phyloP scores from a whole-genome alignment of 2,329 filamentous ascomycete genomes.

The Penicillium griseofulvum region DNA sequence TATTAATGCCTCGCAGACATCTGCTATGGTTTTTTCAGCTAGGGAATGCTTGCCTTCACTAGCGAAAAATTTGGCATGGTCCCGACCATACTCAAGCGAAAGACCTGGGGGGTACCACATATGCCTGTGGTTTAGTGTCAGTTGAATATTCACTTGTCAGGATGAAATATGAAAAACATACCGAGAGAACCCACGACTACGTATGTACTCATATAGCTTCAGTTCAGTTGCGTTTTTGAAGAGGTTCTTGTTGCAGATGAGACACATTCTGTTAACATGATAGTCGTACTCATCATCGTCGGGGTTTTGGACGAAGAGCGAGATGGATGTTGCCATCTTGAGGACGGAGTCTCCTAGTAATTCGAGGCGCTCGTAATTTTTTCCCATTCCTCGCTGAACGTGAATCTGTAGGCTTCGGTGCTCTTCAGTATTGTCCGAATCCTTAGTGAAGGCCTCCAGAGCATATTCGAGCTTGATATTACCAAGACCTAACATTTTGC shows the following conservation, averaged over 20 bases:
- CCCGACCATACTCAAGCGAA: conserved; percentile 70
- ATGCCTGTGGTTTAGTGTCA: conserved; percentile 48
- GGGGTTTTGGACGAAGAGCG: conserved; percentile 73
- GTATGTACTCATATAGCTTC: conserved; percentile 69
- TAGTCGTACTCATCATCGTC: conserved; percentile 80
- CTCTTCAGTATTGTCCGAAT: conserved; percentile 80
- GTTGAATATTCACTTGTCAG: not conserved
- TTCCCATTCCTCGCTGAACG: conserved; percentile 81
- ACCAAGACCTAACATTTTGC: conserved; percentile 60
- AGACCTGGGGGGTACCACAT: conserved; percentile 86
- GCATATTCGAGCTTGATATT: conserved; percentile 66
- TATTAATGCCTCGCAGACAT: conserved; percentile 92
- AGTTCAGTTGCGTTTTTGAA: conserved; percentile 71
- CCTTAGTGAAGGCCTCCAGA: conserved; percentile 88
- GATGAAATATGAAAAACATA: conserved; percentile 29
- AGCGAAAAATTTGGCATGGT: conserved; percentile 49
- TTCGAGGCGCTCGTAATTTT: conserved; percentile 91
- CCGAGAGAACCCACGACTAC: conserved; percentile 77
- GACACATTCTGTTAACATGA: conserved; percentile 84
- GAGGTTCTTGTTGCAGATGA: conserved; percentile 89
- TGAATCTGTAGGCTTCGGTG: conserved; percentile 66
- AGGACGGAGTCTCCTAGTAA: conserved; percentile 91
- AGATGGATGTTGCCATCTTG: conserved; percentile 92
- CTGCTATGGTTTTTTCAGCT: conserved; percentile 85
- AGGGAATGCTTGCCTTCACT: conserved; percentile 59